Evolutionary conservation across 768 basidiomycete species (phyloP), one percentile per base, ranked within the genome.

Genomic region (Coprinopsis cinerea): DNA sequence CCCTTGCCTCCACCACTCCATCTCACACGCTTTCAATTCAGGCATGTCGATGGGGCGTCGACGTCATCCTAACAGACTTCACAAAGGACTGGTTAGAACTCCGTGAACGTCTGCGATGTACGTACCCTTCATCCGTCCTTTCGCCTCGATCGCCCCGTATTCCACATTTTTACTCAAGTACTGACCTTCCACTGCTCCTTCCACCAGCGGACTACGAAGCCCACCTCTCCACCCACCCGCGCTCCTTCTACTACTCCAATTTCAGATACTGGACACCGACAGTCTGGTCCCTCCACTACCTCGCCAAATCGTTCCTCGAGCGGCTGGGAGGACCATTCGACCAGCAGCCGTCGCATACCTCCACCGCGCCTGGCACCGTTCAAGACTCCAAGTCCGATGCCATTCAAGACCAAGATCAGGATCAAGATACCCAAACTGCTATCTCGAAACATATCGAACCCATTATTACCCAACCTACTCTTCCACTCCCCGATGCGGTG

Each of bases 11-110:
- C 13, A 17, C 13, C 4, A 4, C 18, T 17, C 34, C 44, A 36
- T 51, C n/a, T 7, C 20, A 25, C 11, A 4, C 41, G 4, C 13
- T 7, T 15, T 17, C 25, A 40, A 42, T 35, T 48, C 54, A 88
- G 85, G 85, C 83, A 39, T 84, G 81, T 23, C 71, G 83, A 53
- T 91, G 89, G 88, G 83, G 75, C 47, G 85, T 79, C 4, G 76
- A 83, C 53, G 88, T 76, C 3, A 84, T 91, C 54, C 71, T 91
- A 40, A 91, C 88, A 13, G 88, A 91, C 55, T 70, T 77, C 47
- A 87, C 86, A 2, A 71, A 73, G 59, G 76, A 67, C 3, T 87
- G 83, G 83, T 66, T 88, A 26, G 76, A 79, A 39, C 59, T 88
- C 54, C 76, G 86, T 24, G 64, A 66, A 5, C 72, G 72, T 15